Evolutionary conservation across 108 stramenopile species (phyloP), one percentile per base, ranked within the genome.

Genomic region (Phaeodactylum tricornutum): DNA sequence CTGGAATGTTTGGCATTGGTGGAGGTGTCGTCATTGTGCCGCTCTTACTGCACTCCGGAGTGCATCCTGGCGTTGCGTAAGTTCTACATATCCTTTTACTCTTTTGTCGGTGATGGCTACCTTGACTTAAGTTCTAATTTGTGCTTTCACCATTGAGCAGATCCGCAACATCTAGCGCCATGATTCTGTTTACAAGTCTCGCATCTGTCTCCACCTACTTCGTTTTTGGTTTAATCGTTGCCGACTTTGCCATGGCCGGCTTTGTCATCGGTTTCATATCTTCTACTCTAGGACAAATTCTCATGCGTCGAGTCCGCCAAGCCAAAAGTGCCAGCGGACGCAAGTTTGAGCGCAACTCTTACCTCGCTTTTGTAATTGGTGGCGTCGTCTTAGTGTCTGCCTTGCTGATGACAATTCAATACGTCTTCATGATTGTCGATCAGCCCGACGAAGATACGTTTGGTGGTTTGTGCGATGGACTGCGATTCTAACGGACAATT

Each of bases 21-120:
- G 97, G 94, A 23, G 95, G 81, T 15, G 74, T 96, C 45, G 87
- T 96, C 23, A 91, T 86, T 58, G 95, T 93, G 1, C 95, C 95
- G 0, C 57, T 95, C 19, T 90, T 98, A 94, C 71, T 96, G 8
- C 86, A 92, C 38, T 93, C 94, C 86, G 94, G 94, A 26, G 93
- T 92, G 20, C 88, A 93, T 69, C 97, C 97, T 6, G 66, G 66
- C 38, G 94, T 98, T 51, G 80, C 81, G n/a, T n/a, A 1, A 75
- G 45, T 46, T 41, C 39, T 4, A n/a, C n/a, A n/a, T n/a, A n/a
- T n/a, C n/a, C n/a, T n/a, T n/a, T n/a, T n/a, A n/a, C n/a, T n/a
- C n/a, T n/a, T n/a, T n/a, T n/a, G n/a, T n/a, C n/a, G n/a, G n/a
- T n/a, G n/a, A n/a, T n/a, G n/a, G n/a, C n/a, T n/a, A n/a, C n/a